Evolutionary conservation across 805 yeast species (phyloP).

Genomic region (Kodamaea laetipori): DNA sequence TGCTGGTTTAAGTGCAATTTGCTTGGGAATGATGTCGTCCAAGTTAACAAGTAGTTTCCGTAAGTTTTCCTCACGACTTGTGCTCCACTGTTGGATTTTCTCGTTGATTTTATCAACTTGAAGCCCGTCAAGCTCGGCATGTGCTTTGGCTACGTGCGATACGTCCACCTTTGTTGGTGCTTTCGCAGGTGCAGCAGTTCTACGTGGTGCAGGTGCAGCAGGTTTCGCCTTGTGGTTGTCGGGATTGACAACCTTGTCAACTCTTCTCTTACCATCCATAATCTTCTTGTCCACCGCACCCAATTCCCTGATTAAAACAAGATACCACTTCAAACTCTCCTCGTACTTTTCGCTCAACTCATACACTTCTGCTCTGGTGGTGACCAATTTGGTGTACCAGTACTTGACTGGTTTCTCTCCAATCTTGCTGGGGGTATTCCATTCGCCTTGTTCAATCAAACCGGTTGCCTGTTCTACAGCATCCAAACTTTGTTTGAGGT

Average conservation of each 20-base stretch:
- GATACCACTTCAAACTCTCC: conserved; percentile 64
- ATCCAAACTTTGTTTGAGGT: conserved; percentile 17
- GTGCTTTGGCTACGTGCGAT: conserved; percentile 15
- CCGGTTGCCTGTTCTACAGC: conserved; percentile 48
- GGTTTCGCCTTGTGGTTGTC: conserved; percentile 27
- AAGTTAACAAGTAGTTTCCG: conserved; percentile 75
- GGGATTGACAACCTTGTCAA: conserved; percentile 66
- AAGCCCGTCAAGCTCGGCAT: conserved; percentile 11
- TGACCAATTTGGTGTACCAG: conserved; percentile 71
- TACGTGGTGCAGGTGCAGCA: too few species aligned
- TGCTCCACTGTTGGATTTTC: conserved; percentile 15
- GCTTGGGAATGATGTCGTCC: conserved; percentile 57
- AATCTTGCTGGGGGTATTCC: conserved; percentile 33
- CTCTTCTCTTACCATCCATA: conserved; percentile 82
- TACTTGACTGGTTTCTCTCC: conserved; percentile 59
- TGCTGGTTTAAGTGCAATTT: conserved; percentile 35
- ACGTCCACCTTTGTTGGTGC: conserved; percentile 17
- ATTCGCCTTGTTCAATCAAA: conserved; percentile 32
- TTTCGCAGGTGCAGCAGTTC: conserved; percentile 15
- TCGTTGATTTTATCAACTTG: conserved; percentile 13
- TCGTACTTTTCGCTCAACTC: conserved; percentile 75
- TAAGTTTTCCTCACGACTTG: conserved; percentile 53
- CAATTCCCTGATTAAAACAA: conserved; percentile 55
- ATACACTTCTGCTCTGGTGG: conserved; percentile 77
- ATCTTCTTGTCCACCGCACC: conserved; percentile 66